These are phyloP conservation scores for Protomyces lactucae-debilis DNA, from an alignment of 1,139 yeast genomes.

Conservation along the genomic window DNA sequence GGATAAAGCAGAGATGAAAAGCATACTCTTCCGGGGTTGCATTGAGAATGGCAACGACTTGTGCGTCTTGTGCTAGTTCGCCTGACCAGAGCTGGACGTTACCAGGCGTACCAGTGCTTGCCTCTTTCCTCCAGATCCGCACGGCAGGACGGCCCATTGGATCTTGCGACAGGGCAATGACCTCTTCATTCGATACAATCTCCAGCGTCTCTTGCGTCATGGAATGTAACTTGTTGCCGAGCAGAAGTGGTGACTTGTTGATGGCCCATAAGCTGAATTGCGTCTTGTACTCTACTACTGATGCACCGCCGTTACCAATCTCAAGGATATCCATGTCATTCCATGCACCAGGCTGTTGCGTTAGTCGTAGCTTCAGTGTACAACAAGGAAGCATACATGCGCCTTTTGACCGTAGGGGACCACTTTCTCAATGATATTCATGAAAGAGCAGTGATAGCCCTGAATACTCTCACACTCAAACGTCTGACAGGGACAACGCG, in stretches of 20 bases:
- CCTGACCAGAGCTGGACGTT: neutral
- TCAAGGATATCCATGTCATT: slow-evolving; percentile 39
- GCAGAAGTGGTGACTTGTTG: slow-evolving; percentile 37
- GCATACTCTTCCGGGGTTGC: neutral
- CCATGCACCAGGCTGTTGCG: slow-evolving; percentile 37
- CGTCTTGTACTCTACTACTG: slow-evolving; percentile 36
- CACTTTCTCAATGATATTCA: slow-evolving; percentile 32
- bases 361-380: slow-evolving; percentile 22
- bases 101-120: neutral
- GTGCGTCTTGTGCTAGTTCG: neutral
- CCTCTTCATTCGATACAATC: slow-evolving; percentile 35
- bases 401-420: slow-evolving; percentile 33
- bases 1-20: neutral
- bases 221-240: slow-evolving; percentile 37
- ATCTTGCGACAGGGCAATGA: slow-evolving; percentile 38
- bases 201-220: slow-evolving; percentile 34
- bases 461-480: slow-evolving; percentile 34
- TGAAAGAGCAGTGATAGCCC: slow-evolving; percentile 37
- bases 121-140: slow-evolving; percentile 33
- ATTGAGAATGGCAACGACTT: neutral
- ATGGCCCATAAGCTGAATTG: slow-evolving; percentile 39
- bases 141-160: slow-evolving; percentile 34
- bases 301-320: slow-evolving; percentile 39
- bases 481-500: slow-evolving; percentile 38
- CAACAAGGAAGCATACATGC: slow-evolving; percentile 30